A percentile compares a stretch with the other conserved stretches of the same genome.
These are phyloP conservation scores for Hymenoscyphus fructigenus DNA, from an alignment of 2,329 filamentous ascomycete species.

Conservation along the genomic window DNA sequence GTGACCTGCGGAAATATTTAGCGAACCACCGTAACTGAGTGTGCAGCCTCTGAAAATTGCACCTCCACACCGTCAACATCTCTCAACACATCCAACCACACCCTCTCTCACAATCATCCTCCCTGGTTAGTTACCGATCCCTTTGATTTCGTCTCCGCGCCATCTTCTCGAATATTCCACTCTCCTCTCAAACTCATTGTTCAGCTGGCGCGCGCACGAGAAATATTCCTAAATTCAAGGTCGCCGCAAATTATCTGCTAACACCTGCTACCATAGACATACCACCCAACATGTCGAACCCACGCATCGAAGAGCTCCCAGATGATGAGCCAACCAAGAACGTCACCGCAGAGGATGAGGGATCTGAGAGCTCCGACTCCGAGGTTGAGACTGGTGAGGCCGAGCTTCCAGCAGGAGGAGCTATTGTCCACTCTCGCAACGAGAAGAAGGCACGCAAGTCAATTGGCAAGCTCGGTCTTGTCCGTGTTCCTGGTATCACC, in stretches of 20 bases:
- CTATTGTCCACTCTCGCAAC: conserved; percentile 96
- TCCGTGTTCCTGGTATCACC: conserved; percentile 95
- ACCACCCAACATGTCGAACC: conserved; percentile 82
- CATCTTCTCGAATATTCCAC: not conserved
- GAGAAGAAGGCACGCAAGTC: conserved; percentile 99
- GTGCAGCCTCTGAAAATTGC: not conserved
- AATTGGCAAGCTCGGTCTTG: conserved; percentile 96
- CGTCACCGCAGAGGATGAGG: conserved; percentile 71
- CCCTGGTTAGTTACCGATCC: conserved; percentile 7
- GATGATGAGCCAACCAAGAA: conserved; percentile 87
- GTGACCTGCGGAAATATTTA: conserved; percentile 7
- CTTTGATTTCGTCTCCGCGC: not conserved
- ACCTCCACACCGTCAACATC: not conserved
- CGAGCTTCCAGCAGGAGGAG: conserved; percentile 73
- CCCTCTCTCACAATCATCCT: conserved; percentile 6
- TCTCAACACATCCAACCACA: not conserved
- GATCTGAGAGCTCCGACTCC: conserved; percentile 69
- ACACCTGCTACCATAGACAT: conserved; percentile 32
- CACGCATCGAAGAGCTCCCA: conserved; percentile 94
- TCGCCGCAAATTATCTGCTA: conserved; percentile 25
- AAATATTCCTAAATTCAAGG: conserved; percentile 27
- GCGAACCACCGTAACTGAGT: not conserved
- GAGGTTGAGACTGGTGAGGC: conserved; percentile 70
- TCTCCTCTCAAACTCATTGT: not conserved
- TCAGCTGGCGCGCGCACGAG: conserved; percentile 23